Base-by-base conservation (phyloP, 768 basidiomycete genomes). In the Coprinellus micaceus region DNA sequence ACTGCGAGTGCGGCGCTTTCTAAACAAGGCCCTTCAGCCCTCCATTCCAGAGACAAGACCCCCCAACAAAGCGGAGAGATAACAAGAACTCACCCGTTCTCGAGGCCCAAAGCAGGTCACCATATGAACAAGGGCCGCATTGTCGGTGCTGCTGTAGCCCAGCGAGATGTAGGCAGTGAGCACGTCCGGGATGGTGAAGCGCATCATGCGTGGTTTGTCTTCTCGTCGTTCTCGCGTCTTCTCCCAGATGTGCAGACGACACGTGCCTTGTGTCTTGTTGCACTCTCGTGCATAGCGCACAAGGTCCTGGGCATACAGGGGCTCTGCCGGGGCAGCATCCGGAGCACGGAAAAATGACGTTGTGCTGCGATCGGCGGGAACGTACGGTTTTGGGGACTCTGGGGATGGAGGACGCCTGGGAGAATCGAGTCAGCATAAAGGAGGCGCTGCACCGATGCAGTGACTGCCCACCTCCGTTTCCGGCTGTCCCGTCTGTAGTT, bases 51-150 rank as follows among this genome's bases (percentile, higher is more conserved):
- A 48, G 52, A 33, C 24, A 41, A 30, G 40, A 45, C 21, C 3
- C 5, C n/a, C 17, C 37, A 41, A 52, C 33, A 33, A 33, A 13
- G 33, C 33, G 7, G 33, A 6, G 33, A n/a, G n/a, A n/a, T n/a
- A 33, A 33, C 33, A 33, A 54, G 40, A 33, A 30, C 76, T 51
- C 60, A 86, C 89, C 73, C 74, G 78, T 73, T 92, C 90, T 62
- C 89, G 75, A 22, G 89, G 83, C 5, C 86, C 89, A 66, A 90
- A 88, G 10, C 78, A 80, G n/a, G 83, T 77, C 43, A 88, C 76
- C 53, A 77, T 86, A 63, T 89, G 87, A 28, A 85, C 78, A 12
- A 79, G 60, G 37, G 84, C 70, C 4, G 62, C 58, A n/a, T 67
- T 61, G 36, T 71, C 71, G 33, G 66, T 56, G 26, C 60, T 62